Base-by-base conservation (phyloP, 345 rosid genomes). In the Citrus cavaleriei region DNA sequence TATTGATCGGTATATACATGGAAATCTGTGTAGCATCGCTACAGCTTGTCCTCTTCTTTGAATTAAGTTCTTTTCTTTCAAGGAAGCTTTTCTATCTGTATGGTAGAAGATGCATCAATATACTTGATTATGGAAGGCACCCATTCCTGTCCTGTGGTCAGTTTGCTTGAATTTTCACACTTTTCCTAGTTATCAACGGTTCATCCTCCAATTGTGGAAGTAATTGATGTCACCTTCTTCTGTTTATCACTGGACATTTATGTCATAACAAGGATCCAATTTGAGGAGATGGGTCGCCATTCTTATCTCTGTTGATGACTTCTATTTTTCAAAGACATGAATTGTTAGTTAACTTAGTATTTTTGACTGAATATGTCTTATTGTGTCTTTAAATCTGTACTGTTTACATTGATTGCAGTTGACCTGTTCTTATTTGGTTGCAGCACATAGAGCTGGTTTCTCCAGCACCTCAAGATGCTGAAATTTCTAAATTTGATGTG, bases 381-480 rank as follows among this genome's bases (percentile, higher is more conserved):
- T 59, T 73, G 3, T 73, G 38, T 73, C 57, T 55, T 7, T 46
- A 42, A 4, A 6, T 8, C 40, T 13, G 13, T 49, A 22, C 13
- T 54, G 28, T 66, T 16, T 10, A 42, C 0, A 21, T 37, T 40
- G 22, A 42, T 75, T n/a, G 24, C 19, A 65, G 27, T 79, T 68
- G 32, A 77, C 60, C 35, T 18, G 24, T 69, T 40, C 37, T 6
- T 51, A 18, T 73, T 76, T 82, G 68, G 49, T 63, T 77, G 90
- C 89, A 94, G 99, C 99, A 97, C 85, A 92, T 97, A 74, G 98
- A 97, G 85, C 86, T 97, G 85, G 91, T 94, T 80, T 92, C 99
- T 79, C 99, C 98, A 60, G 18, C 91, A 49, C 83, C 88, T 19
- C 75, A 91, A 25, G 88, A 83, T 62, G 87, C 93, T 1, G 97